These are phyloP conservation scores for Tagetes patula DNA, from an alignment of 129 eudicot genomes.

Conservation along the genomic window DNA sequence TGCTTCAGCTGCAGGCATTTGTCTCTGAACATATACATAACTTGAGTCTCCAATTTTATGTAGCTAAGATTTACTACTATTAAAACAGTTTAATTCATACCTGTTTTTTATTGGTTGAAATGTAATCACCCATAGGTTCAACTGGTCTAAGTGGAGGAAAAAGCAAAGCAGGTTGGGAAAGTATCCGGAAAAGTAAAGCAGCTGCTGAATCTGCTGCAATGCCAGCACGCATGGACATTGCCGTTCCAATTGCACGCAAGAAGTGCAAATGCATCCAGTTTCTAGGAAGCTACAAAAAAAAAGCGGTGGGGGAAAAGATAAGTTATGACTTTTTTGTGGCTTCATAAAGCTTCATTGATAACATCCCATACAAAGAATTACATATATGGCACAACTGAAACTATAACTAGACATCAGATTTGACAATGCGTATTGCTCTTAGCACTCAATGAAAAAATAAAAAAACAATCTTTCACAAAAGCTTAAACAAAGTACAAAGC, in stretches of 20 bases:
- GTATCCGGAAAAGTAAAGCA: conserved; percentile 88
- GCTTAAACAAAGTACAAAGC: conserved; percentile 2
- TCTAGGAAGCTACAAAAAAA: conserved; percentile 71
- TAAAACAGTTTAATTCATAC: conserved; percentile 17
- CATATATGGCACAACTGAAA: not conserved
- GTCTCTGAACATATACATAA: conserved; percentile 42
- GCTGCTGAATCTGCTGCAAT: conserved; percentile 99
- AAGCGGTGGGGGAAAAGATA: not conserved
- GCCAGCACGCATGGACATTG: conserved; percentile 97
- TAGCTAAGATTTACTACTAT: conserved; percentile 1
- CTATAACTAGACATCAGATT: not conserved
- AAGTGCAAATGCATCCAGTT: conserved; percentile 99
- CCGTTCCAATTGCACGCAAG: conserved; percentile 92
- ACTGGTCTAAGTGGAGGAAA: conserved; percentile 83
- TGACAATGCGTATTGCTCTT: not conserved
- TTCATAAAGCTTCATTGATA: not conserved
- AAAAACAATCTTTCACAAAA: not conserved
- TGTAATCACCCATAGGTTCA: conserved; percentile 26
- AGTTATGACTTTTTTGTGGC: not conserved
- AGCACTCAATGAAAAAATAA: not conserved
- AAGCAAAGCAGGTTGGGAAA: conserved; percentile 90
- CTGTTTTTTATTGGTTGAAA: conserved; percentile 39
- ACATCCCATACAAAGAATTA: not conserved
- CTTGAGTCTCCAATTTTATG: not conserved
- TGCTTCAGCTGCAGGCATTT: conserved; percentile 82